Conservation (phyloP, 1,284 basidiomycete genomes). For the Leccinum cinnamomeum region DNA sequence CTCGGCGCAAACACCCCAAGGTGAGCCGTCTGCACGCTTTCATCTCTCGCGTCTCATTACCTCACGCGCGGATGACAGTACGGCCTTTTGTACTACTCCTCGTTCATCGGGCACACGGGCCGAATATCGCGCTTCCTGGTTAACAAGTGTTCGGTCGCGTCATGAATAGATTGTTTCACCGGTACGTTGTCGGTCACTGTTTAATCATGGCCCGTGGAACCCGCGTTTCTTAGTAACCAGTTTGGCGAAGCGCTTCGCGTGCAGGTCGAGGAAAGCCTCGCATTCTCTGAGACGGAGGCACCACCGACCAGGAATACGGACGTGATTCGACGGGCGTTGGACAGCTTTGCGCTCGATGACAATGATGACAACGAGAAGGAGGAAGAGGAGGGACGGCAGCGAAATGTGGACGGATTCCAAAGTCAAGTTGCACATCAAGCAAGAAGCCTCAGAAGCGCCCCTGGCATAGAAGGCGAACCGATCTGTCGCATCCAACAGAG, state of each 20-base stretch:
- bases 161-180: constrained; percentile 96
- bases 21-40: background rate
- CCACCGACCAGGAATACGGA: constrained; percentile 86
- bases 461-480: too few relatives aligned
- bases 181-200: constrained; percentile 46
- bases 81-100: constrained; percentile 90
- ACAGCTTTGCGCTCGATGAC: constrained; percentile 73
- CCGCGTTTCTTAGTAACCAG: constrained; percentile 52
- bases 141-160: constrained; percentile 99
- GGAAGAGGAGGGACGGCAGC: background rate
- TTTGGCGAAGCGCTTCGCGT: constrained; percentile 92
- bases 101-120: constrained; percentile 98
- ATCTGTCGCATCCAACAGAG: too few relatives aligned
- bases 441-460: too few relatives aligned
- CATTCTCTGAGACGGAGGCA: constrained; percentile 90
- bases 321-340: constrained; percentile 85
- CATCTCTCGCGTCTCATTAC: background rate
- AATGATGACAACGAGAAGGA: constrained; percentile 60
- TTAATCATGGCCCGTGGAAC: background rate
- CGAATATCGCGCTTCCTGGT: constrained; percentile 97
- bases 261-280: constrained; percentile 95
- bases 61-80: constrained; percentile 52
- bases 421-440: too few relatives aligned
- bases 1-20: too few relatives aligned
- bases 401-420: constrained; percentile 8